Conservation (phyloP, 2,329 filamentous ascomycete genomes). For the Eutypella sp. region DNA sequence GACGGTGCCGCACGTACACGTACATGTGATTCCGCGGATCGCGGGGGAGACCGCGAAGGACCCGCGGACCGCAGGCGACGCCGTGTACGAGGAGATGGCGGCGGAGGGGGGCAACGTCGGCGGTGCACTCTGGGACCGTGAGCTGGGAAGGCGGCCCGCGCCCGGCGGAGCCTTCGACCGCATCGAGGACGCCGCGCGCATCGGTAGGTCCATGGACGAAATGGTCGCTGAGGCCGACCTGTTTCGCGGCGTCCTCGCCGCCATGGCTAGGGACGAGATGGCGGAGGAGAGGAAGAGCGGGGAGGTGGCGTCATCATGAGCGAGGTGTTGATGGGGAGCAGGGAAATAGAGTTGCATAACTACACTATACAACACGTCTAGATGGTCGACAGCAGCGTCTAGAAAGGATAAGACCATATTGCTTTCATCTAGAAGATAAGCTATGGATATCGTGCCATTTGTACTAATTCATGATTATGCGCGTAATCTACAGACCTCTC, state of each 20-base stretch:
- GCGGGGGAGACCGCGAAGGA: slow-evolving; percentile 24
- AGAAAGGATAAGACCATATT: no score
- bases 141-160: slow-evolving; percentile 35
- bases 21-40: slow-evolving; percentile 51
- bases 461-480: no score
- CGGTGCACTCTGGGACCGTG: slow-evolving; percentile 46
- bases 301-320: no score
- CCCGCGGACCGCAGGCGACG: slow-evolving; percentile 19
- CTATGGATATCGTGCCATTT: no score
- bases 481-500: slow-evolving; percentile 40
- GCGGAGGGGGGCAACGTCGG: slow-evolving; percentile 80
- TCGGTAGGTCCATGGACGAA: slow-evolving; percentile 62
- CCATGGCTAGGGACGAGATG: slow-evolving; percentile 32
- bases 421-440: no score
- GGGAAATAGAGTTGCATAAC: no score
- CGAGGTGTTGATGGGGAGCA: no score
- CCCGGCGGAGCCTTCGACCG: slow-evolving; percentile 57
- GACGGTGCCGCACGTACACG: slow-evolving; percentile 89
- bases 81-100: slow-evolving; percentile 77
- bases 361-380: no score
- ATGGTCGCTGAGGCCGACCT: slow-evolving; percentile 75
- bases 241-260: slow-evolving; percentile 49
- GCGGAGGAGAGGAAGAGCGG: slow-evolving; percentile 6
- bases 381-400: no score
- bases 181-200: slow-evolving; percentile 66